Base-by-base conservation (phyloP, 768 basidiomycete genomes). In the Mycena albidolilacea region DNA sequence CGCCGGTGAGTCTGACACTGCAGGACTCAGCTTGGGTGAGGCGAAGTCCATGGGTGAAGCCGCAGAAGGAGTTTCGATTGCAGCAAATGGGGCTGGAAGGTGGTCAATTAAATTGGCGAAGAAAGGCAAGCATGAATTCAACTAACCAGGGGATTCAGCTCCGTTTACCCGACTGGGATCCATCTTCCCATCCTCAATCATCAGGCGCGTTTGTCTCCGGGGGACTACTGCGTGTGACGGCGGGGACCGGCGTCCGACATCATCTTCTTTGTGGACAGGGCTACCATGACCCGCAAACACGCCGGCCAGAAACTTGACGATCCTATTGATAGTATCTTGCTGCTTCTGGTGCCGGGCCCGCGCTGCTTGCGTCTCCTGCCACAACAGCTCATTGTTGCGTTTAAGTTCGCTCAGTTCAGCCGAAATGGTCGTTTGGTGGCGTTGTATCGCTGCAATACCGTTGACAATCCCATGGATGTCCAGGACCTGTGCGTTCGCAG, bases 301-400 rank as follows among this genome's bases (percentile, higher is more conserved):
- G 14, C 95, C 92, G 11, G 97, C 97, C 67, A 99, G 84, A 82
- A 99, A 99, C 72, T 96, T 94, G 74, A 99, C 89, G 73, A 99
- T 99, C 67, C 95, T 86, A 78, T 98, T 96, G 80, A 99, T 96
- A 23, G 96, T 98, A 80, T 99, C 97, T 78, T 98, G 94, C 75
- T 98, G 97, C 79, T 95, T 97, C 80, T 96, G 92, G 79, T 97
- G 92, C 69, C 91, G 89, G 75, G 92, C 90, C 17, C 96, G 86
- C 1, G 95, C 90, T 41, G 89, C 84, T 75, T 96, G 82, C 1
- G 96, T 92, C 79, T 99, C 97, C 79, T 95, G 91, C 97, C 97
- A 99, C n/a, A 99, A 82, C 23, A 92, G 84, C 75, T 96, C 91
- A 78, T 98, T 98, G 3, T 92, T 93, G 69, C 88, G 87, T 83